Base-by-base conservation (phyloP, 495 filamentous ascomycete genomes). In the Oleoguttula mirabilis region DNA sequence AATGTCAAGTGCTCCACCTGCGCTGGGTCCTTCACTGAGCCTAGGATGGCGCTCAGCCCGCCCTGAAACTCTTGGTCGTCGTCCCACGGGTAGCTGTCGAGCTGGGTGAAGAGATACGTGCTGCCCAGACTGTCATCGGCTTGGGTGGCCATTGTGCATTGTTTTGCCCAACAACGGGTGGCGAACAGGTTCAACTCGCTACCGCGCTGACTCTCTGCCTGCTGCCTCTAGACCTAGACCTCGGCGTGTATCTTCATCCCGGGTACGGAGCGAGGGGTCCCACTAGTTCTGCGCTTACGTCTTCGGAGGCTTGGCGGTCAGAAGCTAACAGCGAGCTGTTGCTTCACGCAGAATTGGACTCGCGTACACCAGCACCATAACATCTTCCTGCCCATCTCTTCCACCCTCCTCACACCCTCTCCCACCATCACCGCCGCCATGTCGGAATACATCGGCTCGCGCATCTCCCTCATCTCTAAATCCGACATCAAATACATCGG, bases 401-500 rank as follows among this genome's bases (percentile, higher is more conserved):
- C 28, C 40, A 37, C 23, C 45, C 35, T 49, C 41, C 51, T 15
- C 32, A 21, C 28, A 39, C 48, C 22, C n/a, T 24, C 35, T 15
- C 37, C 32, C 43, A 40, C 38, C 36, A 19, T 23, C 36, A 36
- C 41, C 45, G 37, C 30, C 55, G 58, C 47, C 35, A 77, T 79
- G 75, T 65, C 74, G 32, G 76, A 79, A 61, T 79, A 69, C 59
- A 77, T 79, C 42, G 75, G 83, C 51, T 70, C 82, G 40, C 72
- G 77, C 38, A 88, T 88, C 62, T 85, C 81, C 23, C 69, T 99
- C 62, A 87, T 99, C 64, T 96, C 92, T 15, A 92, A 84, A 65
- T 92, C 88, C 62, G 86, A 95, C 63, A 95, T 99, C 64, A 82
- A 88, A 52, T 98, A 98, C 70, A 85, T 93, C 51, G 90, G 90